Evolutionary conservation across 2,329 filamentous ascomycete species (phyloP), one percentile per base, ranked within the genome.

Genomic region (Tolypocladium paradoxum): DNA sequence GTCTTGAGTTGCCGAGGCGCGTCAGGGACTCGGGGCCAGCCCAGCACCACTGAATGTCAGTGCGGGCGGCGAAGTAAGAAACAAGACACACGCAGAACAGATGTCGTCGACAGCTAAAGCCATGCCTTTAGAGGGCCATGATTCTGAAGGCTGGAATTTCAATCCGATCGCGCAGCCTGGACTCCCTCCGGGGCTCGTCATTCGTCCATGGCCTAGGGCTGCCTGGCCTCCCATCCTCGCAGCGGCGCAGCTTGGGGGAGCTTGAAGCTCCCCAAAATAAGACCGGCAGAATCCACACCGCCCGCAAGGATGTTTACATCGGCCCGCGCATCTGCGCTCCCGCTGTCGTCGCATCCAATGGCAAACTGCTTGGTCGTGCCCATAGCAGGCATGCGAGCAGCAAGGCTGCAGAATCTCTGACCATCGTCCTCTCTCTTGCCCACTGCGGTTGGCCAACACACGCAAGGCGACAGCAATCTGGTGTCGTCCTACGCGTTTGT

Each of bases 241-340:
- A 35, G 27, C 18, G 12, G 12, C 14, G 14, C 14, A 35, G 27
- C 18, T n/a, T 6, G 27, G 33, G n/a, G 35, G 33, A 47, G 33
- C 51, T 55, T 16, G n/a, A 29, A 48, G 46, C 53, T 50, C 46
- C 48, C 50, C 35, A 48, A 45, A 55, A 53, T 54, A 55, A 54
- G 48, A 45, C 56, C 50, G 68, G 68, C 68, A 70, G 64, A 69
- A 68, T 58, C 45, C 56, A 62, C 65, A 68, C 67, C 66, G 66
- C 66, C 63, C 55, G 50, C 50, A 35, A 55, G 40, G 45, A 58
- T 64, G 61, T 62, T 61, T 62, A 63, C 57, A 53, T 56, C 55
- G 60, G 58, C 61, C 56, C 62, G 56, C 62, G 56, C 53, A 57
- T 58, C 57, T 51, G 54, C 53, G 53, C 54, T 56, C 57, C 56